These are phyloP conservation scores for Acrasis kona DNA, from an alignment of 78 protist species.

Conservation along the genomic window DNA sequence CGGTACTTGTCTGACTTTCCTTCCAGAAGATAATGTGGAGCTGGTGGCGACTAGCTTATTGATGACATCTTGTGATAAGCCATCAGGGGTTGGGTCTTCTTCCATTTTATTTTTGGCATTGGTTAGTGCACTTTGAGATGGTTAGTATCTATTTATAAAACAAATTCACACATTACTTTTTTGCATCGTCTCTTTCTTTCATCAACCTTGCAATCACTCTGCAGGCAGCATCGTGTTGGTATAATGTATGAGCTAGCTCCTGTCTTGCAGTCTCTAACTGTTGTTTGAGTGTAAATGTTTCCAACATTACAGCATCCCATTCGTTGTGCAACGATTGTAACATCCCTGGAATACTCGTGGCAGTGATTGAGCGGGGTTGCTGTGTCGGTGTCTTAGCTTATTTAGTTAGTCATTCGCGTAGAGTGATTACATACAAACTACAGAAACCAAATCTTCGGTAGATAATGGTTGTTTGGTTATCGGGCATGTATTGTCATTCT, in stretches of 20 bases:
- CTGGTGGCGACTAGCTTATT: no score
- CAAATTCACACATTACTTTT: no score
- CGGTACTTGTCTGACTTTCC: no score
- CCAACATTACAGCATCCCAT: slow-evolving; percentile 94
- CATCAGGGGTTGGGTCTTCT: no score
- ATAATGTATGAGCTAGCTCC: slow-evolving; percentile 89
- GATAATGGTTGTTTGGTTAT: slow-evolving; percentile 56
- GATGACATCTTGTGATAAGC: no score
- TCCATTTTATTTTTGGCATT: no score
- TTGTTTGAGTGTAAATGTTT: slow-evolving; percentile 66
- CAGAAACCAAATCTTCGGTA: slow-evolving; percentile 70
- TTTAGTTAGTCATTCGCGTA: slow-evolving; percentile 39
- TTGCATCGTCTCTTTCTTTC: slow-evolving; percentile 77
- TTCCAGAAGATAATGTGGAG: no score
- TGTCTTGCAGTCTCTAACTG: slow-evolving; percentile 67
- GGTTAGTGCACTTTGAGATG: no score
- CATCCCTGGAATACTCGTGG: slow-evolving; percentile 60
- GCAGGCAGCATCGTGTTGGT: slow-evolving; percentile 98
- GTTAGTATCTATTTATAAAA: no score
- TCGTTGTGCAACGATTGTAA: slow-evolving; percentile 83
- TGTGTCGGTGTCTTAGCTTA: not conserved
- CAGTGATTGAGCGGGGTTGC: not conserved
- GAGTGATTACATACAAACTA: no score
- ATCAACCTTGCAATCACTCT: slow-evolving; percentile 92
- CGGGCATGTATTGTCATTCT: slow-evolving; percentile 70